These are phyloP conservation scores for Monilinia polystroma DNA, from an alignment of 2,329 filamentous ascomycete genomes.

Conservation along the genomic window DNA sequence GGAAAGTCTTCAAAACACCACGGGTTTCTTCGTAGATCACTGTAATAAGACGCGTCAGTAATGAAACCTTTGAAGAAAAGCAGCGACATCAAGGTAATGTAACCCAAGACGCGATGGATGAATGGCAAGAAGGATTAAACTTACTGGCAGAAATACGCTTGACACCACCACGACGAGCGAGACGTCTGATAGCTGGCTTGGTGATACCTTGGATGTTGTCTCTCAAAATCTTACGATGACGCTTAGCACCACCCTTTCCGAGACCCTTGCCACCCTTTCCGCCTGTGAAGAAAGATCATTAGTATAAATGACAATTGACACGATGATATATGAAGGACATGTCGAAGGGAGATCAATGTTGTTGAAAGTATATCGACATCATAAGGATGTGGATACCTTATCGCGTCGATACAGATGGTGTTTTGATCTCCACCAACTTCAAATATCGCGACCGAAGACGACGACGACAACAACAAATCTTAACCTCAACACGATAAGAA, in stretches of 20 bases:
- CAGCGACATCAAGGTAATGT: constrained; percentile 40
- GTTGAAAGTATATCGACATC: constrained; percentile 10
- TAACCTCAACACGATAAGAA: constrained; percentile 23
- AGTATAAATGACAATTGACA: not conserved
- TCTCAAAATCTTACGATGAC: constrained; percentile 97
- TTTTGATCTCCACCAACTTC: not conserved
- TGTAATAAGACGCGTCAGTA: constrained; percentile 34
- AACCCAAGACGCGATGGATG: constrained; percentile 63
- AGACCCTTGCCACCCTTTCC: constrained; percentile 84
- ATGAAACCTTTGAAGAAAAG: constrained; percentile 57
- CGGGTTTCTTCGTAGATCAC: constrained; percentile 84
- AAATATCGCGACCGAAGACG: constrained; percentile 20
- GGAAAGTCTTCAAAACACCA: constrained; percentile 80
- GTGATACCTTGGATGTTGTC: constrained; percentile 99
- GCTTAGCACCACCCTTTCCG: constrained; percentile 98
- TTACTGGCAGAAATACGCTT: constrained; percentile 98
- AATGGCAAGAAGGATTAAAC: constrained; percentile 20
- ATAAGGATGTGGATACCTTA: constrained; percentile 17
- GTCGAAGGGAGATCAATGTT: constrained; percentile 50
- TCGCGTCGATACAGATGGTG: constrained; percentile 9
- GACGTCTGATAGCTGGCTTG: constrained; percentile 97
- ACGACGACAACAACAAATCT: constrained; percentile 64
- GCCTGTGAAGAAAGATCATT: constrained; percentile 27
- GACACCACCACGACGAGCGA: constrained; percentile 98
- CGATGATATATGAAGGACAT: constrained; percentile 53